Evolutionary conservation across 1,284 basidiomycete species (phyloP).

Genomic region (Ustilago sp.): DNA sequence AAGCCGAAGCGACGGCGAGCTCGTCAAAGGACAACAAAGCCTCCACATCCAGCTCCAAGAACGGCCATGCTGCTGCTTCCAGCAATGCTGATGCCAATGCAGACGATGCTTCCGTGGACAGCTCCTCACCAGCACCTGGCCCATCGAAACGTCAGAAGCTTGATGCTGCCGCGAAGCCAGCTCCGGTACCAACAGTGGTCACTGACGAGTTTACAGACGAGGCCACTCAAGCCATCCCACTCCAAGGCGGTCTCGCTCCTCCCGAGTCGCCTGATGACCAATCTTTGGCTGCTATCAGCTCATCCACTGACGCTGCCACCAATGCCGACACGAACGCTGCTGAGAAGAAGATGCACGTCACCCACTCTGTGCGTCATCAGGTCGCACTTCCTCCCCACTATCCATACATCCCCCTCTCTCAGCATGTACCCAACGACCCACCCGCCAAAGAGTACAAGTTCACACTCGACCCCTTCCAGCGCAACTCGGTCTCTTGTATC

Average conservation of each 20-base stretch:
- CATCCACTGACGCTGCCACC: constrained; percentile 9
- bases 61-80: constrained; percentile 1
- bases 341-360: constrained; percentile 58
- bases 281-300: background rate
- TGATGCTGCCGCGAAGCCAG: constrained; percentile 20
- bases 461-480: constrained; percentile 96
- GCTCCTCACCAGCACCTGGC: constrained; percentile 29
- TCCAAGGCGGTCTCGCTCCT: constrained; percentile 31
- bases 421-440: constrained; percentile 90
- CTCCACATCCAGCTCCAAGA: background rate
- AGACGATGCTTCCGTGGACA: constrained; percentile 18
- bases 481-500: constrained; percentile 92
- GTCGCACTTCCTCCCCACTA: constrained; percentile 94
- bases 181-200: constrained; percentile 51
- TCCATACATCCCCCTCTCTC: constrained; percentile 88
- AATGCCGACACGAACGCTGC: constrained; percentile 31
- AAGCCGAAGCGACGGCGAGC: background rate
- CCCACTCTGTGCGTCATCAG: constrained; percentile 81
- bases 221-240: constrained; percentile 39
- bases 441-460: constrained; percentile 95
- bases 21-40: constrained; percentile 4
- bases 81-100: constrained; percentile 9
- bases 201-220: constrained; percentile 61
- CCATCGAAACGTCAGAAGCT: constrained; percentile 49
- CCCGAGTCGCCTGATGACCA: constrained; percentile 15